Evolutionary conservation across 108 stramenopile species (phyloP).

Genomic region (Skeletonema grethae): DNA sequence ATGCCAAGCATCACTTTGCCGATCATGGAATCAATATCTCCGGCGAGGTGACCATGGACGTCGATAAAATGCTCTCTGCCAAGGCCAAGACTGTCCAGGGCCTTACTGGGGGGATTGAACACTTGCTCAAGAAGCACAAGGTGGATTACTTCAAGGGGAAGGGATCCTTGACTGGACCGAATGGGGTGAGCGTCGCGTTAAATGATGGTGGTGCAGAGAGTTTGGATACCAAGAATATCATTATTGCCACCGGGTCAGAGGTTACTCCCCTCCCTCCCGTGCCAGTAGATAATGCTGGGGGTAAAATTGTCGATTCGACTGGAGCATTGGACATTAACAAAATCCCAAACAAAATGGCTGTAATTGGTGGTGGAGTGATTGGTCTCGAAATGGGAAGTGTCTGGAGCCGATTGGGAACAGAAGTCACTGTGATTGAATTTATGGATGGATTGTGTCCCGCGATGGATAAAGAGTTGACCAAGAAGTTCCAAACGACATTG

Average conservation of each 20-base stretch:
- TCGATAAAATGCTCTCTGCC: constrained; percentile 89
- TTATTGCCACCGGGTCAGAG: constrained; percentile 98
- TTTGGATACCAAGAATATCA: constrained; percentile 94
- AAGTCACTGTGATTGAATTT: constrained; percentile 99
- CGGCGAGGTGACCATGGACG: constrained; percentile 86
- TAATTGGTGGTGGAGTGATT: constrained; percentile 98
- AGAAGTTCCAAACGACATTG: constrained; percentile 93
- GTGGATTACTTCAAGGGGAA: constrained; percentile 97
- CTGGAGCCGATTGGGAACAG: constrained; percentile 94
- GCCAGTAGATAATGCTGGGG: constrained; percentile 96
- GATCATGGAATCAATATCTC: constrained; percentile 90
- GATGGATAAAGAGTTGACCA: constrained; percentile 95
- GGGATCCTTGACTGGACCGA: constrained; percentile 87
- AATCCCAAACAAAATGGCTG: constrained; percentile 93
- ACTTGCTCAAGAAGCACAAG: constrained; percentile 98
- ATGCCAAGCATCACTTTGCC: constrained; percentile 94
- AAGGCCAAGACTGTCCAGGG: constrained; percentile 93
- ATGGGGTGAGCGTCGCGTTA: constrained; percentile 83
- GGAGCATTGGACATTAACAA: constrained; percentile 93
- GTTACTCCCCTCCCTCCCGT: constrained; percentile 96
- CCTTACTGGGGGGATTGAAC: constrained; percentile 99
- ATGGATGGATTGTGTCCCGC: constrained; percentile 95
- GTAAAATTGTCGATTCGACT: constrained; percentile 98
- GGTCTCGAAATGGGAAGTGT: constrained; percentile 99
- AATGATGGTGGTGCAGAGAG: constrained; percentile 81